Evolutionary conservation across 2,329 filamentous ascomycete species (phyloP).

Genomic region (Orbilia ellipsospora): DNA sequence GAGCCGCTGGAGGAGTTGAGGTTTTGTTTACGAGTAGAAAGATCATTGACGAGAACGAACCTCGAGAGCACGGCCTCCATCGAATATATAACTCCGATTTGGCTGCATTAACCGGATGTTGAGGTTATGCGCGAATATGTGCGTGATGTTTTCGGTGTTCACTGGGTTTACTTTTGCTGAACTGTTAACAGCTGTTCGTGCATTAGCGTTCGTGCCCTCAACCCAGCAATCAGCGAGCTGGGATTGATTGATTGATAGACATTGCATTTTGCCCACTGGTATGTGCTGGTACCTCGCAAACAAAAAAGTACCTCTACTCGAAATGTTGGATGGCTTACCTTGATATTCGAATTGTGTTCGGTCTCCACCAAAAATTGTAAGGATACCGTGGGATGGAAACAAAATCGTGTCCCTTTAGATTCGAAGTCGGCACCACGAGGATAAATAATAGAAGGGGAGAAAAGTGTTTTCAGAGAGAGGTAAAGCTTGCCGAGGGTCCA

Average conservation of each 20-base stretch:
- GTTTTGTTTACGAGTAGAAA: slow-evolving; percentile 5
- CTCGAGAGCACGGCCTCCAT: slow-evolving; percentile 27
- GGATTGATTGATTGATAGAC: not conserved
- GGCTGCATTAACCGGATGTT: slow-evolving; percentile 28
- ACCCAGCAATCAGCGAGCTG: not conserved
- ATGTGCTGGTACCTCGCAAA: not conserved
- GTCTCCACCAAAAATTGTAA: too few relatives aligned
- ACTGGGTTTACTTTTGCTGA: not conserved
- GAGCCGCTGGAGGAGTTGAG: slow-evolving; percentile 1
- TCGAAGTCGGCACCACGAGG: too few relatives aligned
- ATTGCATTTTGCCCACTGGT: slow-evolving; percentile 14
- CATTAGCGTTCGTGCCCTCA: not conserved
- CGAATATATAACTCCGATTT: slow-evolving; percentile 44
- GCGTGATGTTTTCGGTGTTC: not conserved
- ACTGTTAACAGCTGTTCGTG: not conserved
- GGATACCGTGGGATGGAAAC: too few relatives aligned
- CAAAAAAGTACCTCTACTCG: slow-evolving; percentile 22
- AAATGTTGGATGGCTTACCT: slow-evolving; percentile 24
- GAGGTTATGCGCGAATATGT: not conserved
- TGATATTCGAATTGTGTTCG: not conserved
- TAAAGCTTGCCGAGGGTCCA: too few relatives aligned
- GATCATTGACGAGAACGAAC: slow-evolving; percentile 23
- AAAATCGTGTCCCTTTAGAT: too few relatives aligned
- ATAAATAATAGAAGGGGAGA: too few relatives aligned
- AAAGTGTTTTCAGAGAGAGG: too few relatives aligned